Evolutionary conservation across 192 early-diverging fungal species (phyloP), one percentile per base, ranked within the genome.

Genomic region (Mortierella antarctica): DNA sequence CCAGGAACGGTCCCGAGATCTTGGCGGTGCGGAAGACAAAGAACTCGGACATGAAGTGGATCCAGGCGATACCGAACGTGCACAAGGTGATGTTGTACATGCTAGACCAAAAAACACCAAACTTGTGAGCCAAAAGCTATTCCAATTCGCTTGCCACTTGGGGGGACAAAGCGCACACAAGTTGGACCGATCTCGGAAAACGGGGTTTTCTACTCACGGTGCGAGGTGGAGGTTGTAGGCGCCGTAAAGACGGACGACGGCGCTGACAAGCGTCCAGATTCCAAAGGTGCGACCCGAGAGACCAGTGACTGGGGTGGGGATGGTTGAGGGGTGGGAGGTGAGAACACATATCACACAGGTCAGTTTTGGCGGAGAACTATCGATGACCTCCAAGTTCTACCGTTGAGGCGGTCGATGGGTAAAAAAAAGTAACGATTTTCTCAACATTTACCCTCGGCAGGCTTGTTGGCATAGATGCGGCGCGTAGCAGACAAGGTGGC

Each of bases 271-370:
- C 0, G 97, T 97, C 96, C 96, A 98, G 21, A 91, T 85, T 7
- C 93, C 97, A 90, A 97, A 95, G 57, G 95, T 82, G 44, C 95
- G 92, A 45, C 92, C 89, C 20, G 91, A 89, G 71, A 98, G 86
- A 40, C 88, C 84, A 4, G 95, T 96, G n/a, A 94, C 95, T 91
- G 86, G 42, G 20, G 53, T 2, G 7, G 31, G 31, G 31, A 31
- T 31, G 31, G 31, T 31, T 31, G 31, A 31, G 31, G 3, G 31
- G 1, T 31, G 31, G 31, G 31, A 48, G 8, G 7, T 1, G 39
- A 39, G 41, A 39, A 23, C 14, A 40, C 3, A 46, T 4, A 66
- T 44, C 4, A 5, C 21, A 15, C 20, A 5, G 12, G 20, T 5
- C 5, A 50, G n/a, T 52, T 20, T 51, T 51, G 11, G 4, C 17